phyloP scores from a whole-genome alignment of 257 asterid species.

The Rubia yunnanensis region DNA sequence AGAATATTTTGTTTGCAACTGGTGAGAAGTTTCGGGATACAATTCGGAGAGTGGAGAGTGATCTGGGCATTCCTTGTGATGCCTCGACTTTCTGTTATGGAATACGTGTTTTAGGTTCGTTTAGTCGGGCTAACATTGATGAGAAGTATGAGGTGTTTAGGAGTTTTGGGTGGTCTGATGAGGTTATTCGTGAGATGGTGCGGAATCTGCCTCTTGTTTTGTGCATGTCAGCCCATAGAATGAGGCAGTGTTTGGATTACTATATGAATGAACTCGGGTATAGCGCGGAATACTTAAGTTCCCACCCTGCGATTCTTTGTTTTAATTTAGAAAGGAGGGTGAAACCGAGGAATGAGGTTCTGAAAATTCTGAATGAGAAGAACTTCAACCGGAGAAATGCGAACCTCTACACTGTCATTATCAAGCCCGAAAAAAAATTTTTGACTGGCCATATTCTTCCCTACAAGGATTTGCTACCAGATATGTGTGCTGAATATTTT shows the following conservation, averaged over 20 bases:
- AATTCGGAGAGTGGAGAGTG: conserved; percentile 16
- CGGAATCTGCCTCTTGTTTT: neutral
- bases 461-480: conserved; percentile 17
- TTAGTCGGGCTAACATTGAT: conserved; percentile 6
- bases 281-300: neutral
- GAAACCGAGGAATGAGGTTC: conserved; percentile 18
- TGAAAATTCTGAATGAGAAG: conserved; percentile 13
- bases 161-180: conserved; percentile 25
- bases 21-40: conserved; percentile 9
- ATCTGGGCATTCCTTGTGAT: conserved; percentile 16
- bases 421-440: conserved; percentile 5
- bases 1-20: neutral
- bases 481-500: conserved; percentile 5
- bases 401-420: neutral
- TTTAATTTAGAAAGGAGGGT: conserved; percentile 12
- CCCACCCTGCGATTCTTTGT: conserved; percentile 6
- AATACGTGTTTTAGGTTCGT: neutral
- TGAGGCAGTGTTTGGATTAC: conserved; percentile 3
- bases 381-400: conserved; percentile 7
- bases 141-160: conserved; percentile 14
- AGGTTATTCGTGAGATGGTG: conserved; percentile 3
- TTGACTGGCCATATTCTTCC: conserved; percentile 9
- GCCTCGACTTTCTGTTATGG: conserved; percentile 18
- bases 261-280: conserved; percentile 12
- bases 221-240: conserved; percentile 1